These are phyloP conservation scores for Apiotrichum brassicae DNA, from an alignment of 1,284 basidiomycete species.

Conservation along the genomic window DNA sequence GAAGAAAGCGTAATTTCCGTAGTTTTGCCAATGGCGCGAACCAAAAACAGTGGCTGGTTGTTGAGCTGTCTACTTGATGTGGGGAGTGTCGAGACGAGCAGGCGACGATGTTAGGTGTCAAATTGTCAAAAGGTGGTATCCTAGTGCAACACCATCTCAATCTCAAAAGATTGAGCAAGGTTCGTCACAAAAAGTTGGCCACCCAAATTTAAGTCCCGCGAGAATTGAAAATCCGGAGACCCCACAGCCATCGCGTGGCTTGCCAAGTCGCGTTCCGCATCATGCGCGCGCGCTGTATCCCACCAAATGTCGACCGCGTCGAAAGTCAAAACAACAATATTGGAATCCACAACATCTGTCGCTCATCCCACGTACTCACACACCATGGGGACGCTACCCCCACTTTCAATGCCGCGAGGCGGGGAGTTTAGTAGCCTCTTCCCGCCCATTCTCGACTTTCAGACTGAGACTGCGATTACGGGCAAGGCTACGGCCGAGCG, in stretches of 20 bases:
- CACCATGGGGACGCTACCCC: constrained; percentile 3
- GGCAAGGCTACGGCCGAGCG: not conserved
- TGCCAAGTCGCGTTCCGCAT: not conserved
- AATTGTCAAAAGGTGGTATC: too few relatives aligned
- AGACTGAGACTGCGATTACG: not conserved
- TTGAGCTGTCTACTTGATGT: too few relatives aligned
- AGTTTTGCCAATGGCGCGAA: too few relatives aligned
- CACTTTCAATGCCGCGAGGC: not conserved
- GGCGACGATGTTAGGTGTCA: too few relatives aligned
- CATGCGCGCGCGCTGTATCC: too few relatives aligned
- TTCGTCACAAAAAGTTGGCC: too few relatives aligned
- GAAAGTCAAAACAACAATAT: not conserved
- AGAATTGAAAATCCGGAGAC: too few relatives aligned
- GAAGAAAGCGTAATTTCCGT: not conserved
- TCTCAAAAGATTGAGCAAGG: too few relatives aligned
- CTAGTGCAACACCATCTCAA: too few relatives aligned
- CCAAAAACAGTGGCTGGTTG: too few relatives aligned
- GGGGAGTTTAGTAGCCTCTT: not conserved
- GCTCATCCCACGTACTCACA: not conserved
- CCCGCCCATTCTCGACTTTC: not conserved
- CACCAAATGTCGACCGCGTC: not conserved
- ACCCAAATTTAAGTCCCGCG: constrained; percentile 2
- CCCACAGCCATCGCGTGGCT: not conserved
- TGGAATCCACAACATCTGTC: not conserved
- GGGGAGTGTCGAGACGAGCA: too few relatives aligned